These are phyloP conservation scores for Caulochytrium protostelioides DNA, from an alignment of 371 early-diverging fungal genomes.

Conservation along the genomic window DNA sequence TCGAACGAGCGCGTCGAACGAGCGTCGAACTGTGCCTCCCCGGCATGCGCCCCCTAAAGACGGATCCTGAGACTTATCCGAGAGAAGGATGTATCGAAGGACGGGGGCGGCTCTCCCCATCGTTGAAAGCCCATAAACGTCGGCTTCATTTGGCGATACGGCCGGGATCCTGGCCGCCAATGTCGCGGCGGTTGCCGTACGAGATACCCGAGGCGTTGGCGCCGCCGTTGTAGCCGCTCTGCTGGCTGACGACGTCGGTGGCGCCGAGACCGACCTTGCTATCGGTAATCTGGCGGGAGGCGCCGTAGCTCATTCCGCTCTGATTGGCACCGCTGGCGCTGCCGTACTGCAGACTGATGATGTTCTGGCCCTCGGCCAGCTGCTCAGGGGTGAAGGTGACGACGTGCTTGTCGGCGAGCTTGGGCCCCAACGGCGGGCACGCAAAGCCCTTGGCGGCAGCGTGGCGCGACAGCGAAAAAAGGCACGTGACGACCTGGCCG, in stretches of 20 bases:
- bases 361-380: too few species aligned
- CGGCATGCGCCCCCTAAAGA: too few species aligned
- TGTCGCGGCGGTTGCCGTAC: conserved; percentile 29
- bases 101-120: too few species aligned
- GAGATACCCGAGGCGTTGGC: conserved; percentile 31
- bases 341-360: conserved; percentile 11
- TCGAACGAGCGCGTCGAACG: too few species aligned
- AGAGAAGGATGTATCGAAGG: too few species aligned
- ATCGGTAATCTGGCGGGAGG: conserved; percentile 4
- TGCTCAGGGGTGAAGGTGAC: too few species aligned
- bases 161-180: too few species aligned
- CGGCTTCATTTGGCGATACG: too few species aligned
- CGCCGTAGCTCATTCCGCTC: conserved; percentile 6
- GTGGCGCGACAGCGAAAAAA: conserved; percentile 4
- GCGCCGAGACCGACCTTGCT: conserved; percentile 2
- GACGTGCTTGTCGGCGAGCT: conserved; percentile 1
- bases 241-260: conserved; percentile 30
- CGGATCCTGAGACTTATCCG: too few species aligned
- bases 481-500: conserved; percentile 21
- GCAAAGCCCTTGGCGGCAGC: conserved; percentile 2
- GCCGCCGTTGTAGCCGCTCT: conserved; percentile 34
- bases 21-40: too few species aligned
- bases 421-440: conserved; percentile 5
- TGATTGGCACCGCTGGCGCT: conserved; percentile 9
- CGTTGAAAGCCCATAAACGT: too few species aligned